Evolutionary conservation across 2,329 filamentous ascomycete genomes (phyloP), one percentile per base, ranked within the genome.

Genomic region (Fusarium nisikadoi): DNA sequence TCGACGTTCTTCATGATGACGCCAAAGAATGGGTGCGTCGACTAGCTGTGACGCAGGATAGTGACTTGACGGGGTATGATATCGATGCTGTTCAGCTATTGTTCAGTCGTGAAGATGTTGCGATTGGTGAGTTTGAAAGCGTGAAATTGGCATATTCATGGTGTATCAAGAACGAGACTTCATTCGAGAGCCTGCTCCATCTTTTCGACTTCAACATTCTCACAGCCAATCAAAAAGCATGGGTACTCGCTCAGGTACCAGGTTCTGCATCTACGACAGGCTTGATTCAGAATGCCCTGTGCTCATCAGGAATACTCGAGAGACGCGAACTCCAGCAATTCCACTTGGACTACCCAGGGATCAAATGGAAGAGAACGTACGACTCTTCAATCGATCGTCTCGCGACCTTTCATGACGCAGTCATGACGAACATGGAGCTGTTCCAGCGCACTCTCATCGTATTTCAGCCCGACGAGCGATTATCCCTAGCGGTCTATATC

Each of bases 191-290:
- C 16, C 17, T 64, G 9, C 11, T 64, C 0, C 23, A 64, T 41
- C 33, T 64, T 3, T 64, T 64, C 2, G 56, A 64, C 12, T 35
- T 64, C 5, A 64, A 62, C 9, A 11, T 53, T 14, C 46, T 64
- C 19, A 64, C n/a, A 0, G 9, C 39, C 2, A 39, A 64, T 39
- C 33, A 64, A 27, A 64, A 53, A 1, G 33, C 46, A 4, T 64
- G 61, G 61, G 19, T 62, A 1, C 61, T 64, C 2, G 12, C 27
- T 8, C 46, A 46, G 3, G n/a, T 41, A 3, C 19, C 57, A 2
- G 29, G 14, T 1, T 64, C 39, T 0, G 12, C 10, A 2, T 11
- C 5, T 0, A 4, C 11, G 0, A 13, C 31, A 4, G 27, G 16
- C 2, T 3, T 62, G 5, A 9, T 64, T 0, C 25, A 20, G 6